Percentiles rank a stretch among this genome's conserved stretches.
Conservation (phyloP, 2,329 filamentous ascomycete genomes). For the Amylocarpus encephaloides region DNA sequence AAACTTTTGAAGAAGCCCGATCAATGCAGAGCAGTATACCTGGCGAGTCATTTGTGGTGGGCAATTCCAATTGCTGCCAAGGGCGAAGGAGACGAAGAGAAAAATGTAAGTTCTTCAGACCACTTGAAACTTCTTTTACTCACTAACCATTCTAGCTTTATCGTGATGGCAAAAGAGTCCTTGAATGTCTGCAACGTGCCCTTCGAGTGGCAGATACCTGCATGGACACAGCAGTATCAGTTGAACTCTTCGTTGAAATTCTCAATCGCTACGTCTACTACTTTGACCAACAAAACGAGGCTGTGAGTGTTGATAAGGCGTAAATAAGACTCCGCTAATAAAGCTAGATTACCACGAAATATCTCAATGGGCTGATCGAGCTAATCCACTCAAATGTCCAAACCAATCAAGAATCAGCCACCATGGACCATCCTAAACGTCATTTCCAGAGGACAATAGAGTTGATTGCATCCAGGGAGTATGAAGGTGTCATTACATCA, state of each 20-base stretch:
- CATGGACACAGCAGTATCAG: slow-evolving; percentile 96
- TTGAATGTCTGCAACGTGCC: slow-evolving; percentile 92
- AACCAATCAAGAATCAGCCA: slow-evolving; percentile 73
- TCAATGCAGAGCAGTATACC: slow-evolving; percentile 91
- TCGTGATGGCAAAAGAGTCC: slow-evolving; percentile 91
- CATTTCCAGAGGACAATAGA: slow-evolving; percentile 95
- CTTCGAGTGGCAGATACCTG: slow-evolving; percentile 95
- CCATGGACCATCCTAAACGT: slow-evolving; percentile 81
- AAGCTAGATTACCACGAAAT: slow-evolving; percentile 77
- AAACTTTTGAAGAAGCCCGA: slow-evolving; percentile 97
- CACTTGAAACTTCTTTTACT: slow-evolving; percentile 8
- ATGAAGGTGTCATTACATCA: slow-evolving; percentile 73
- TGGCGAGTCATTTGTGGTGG: slow-evolving; percentile 98
- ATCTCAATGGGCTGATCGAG: slow-evolving; percentile 95
- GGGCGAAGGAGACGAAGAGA: slow-evolving; percentile 78
- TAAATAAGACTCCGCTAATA: neutral
- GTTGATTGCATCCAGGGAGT: slow-evolving; percentile 85
- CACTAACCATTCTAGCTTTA: slow-evolving; percentile 59
- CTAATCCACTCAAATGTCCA: slow-evolving; percentile 94
- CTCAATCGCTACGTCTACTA: slow-evolving; percentile 98
- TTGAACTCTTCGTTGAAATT: slow-evolving; percentile 97
- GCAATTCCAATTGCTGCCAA: slow-evolving; percentile 74
- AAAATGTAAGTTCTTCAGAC: slow-evolving; percentile 52
- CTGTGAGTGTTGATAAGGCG: slow-evolving; percentile 43
- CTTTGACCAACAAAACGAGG: slow-evolving; percentile 98